Percentiles rank a stretch among this genome's conserved stretches.
Conservation (phyloP, 2,329 filamentous ascomycete species). For the Beauveria varroae region DNA sequence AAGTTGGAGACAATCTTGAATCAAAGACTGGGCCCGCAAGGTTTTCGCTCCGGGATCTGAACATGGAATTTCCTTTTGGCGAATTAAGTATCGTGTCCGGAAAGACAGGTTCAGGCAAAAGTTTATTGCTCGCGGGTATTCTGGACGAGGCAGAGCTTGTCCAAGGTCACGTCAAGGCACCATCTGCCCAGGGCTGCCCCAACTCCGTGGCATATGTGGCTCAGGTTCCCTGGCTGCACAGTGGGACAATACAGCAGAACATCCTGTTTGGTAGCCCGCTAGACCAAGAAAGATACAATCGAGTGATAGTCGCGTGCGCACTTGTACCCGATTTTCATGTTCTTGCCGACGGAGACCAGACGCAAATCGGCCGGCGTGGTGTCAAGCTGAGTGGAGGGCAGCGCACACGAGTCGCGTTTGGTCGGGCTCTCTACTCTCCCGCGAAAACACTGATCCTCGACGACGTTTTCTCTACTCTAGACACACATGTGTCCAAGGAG, state of each 20-base stretch:
- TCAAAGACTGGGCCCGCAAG: not conserved
- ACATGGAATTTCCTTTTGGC: not conserved
- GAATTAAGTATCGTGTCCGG: not conserved
- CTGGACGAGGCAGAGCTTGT: constrained; percentile 5
- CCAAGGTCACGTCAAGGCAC: not conserved
- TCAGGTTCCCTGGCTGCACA: not conserved
- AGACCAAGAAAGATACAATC: not conserved
- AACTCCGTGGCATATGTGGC: not conserved
- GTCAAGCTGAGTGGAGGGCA: constrained; percentile 1
- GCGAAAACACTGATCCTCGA: not conserved
- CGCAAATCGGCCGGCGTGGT: not conserved
- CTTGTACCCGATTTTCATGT: not conserved
- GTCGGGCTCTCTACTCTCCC: not conserved
- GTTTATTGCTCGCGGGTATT: not conserved
- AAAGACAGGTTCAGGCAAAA: constrained; percentile 1
- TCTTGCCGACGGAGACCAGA: not conserved
- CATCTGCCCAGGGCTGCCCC: not conserved
- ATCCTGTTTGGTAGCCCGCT: not conserved
- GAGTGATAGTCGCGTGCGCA: not conserved
- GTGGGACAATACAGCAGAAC: not conserved
- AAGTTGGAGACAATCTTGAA: not conserved
- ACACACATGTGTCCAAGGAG: not conserved
- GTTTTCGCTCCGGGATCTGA: not conserved
- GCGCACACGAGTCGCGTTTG: not conserved
- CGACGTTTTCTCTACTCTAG: not conserved